Base-by-base conservation (phyloP, 345 rosid species). In the Eutrema japonicum region DNA sequence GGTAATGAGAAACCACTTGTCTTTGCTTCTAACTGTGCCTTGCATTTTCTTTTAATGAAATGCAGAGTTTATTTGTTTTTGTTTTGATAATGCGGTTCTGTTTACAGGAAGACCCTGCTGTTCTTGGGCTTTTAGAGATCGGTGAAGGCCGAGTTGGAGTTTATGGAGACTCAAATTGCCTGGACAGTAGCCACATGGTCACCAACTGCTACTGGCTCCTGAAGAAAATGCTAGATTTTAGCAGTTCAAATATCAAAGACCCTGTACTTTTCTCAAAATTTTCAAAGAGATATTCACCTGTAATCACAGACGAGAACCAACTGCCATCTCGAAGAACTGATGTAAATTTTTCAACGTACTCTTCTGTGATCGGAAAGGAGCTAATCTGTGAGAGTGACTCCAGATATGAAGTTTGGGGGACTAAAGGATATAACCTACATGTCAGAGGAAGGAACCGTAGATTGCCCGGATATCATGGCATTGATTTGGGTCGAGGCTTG, bases 131-230 rank as follows among this genome's bases (percentile, higher is more conserved):
- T 63, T 72, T 85, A 66, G 85, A 81, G 66, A 83, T 72, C 2
- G 96, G 96, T 59, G 84, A 85, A 85, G 98, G 98, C 65, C 90
- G 83, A 47, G 68, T 94, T 64, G 92, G 90, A 27, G 96, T 94
- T 4, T 94, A 94, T 70, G 98, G 98, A 54, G 98, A 94, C 78
- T 94, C 98, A 50, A 94, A 94, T 78, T 94, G 98, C 81, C 72
- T 94, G 76, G 98, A 94, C 71, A 88, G 98, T 75, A 91, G 98
- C 77, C 98, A 89, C 77, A 94, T 95, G 99, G 97, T 95, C 64
- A 92, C 99, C 22, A 92, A 92, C 80, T 95, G 99, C 79, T 92
- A 87, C 79, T 83, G 92, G 97, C 96, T 95, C 72, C 80, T 95
- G 53, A 87, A 79, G 79, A 95, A 95, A 79, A 84, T 92, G 54